Evolutionary conservation across 2,329 filamentous ascomycete species (phyloP).

Genomic region (Ascochyta fabae): DNA sequence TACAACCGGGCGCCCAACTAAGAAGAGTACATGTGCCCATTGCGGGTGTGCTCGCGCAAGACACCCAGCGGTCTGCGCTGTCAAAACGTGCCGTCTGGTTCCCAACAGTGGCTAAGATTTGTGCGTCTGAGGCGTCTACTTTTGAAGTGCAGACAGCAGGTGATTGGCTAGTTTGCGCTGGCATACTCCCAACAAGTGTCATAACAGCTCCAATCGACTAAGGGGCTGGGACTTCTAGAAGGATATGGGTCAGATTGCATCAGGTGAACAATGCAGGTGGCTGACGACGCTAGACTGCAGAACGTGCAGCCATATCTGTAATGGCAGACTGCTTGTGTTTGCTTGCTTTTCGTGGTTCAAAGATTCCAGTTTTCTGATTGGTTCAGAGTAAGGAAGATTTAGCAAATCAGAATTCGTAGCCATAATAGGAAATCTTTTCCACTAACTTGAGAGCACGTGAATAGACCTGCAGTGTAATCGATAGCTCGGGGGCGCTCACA

Average conservation of each 20-base stretch:
- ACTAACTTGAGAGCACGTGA: neutral
- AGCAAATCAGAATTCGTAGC: neutral
- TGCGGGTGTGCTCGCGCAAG: slow-evolving; percentile 10
- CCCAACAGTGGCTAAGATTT: neutral
- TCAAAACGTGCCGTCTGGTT: slow-evolving; percentile 4
- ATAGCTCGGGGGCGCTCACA: slow-evolving; percentile 1
- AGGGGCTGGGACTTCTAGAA: neutral
- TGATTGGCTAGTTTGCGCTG: slow-evolving; percentile 1
- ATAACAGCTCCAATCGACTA: neutral
- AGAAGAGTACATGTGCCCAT: neutral
- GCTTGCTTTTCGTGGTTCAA: neutral
- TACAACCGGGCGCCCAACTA: neutral
- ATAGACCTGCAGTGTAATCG: neutral
- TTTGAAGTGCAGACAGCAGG: neutral
- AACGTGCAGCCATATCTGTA: neutral
- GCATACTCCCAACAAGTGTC: slow-evolving; percentile 9
- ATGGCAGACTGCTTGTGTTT: neutral
- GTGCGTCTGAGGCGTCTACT: slow-evolving; percentile 10
- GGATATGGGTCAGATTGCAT: neutral
- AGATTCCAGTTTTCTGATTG: neutral
- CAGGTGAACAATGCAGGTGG: slow-evolving; percentile 14
- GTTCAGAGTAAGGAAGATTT: neutral
- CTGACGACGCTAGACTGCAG: neutral
- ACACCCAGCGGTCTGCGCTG: slow-evolving; percentile 13
- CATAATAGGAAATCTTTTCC: neutral